Evolutionary conservation across 345 rosid species (phyloP).

Genomic region (Boechera stricta): DNA sequence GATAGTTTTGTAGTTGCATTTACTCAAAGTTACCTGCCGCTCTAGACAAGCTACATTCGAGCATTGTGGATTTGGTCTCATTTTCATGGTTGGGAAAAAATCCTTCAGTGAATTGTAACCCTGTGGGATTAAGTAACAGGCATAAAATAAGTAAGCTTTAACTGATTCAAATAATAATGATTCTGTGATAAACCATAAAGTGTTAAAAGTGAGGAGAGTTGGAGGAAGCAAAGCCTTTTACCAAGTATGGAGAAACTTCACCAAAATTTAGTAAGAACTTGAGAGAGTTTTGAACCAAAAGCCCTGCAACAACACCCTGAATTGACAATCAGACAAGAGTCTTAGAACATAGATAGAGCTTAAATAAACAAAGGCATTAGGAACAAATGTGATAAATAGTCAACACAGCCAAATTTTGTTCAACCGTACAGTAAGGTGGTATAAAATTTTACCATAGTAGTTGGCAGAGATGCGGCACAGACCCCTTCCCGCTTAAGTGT

Average conservation of each 20-base stretch:
- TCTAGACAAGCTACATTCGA: constrained; percentile 85
- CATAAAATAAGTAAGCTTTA: neutral
- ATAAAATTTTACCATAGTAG: constrained; percentile 73
- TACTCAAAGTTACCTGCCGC: constrained; percentile 68
- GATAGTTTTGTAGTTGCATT: neutral
- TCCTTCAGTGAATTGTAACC: constrained; percentile 97
- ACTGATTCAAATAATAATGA: constrained; percentile 14
- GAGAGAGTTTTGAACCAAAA: constrained; percentile 87
- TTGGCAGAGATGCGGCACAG: constrained; percentile 95
- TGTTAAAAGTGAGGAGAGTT: constrained; percentile 14
- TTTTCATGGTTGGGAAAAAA: constrained; percentile 93
- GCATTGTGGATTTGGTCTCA: constrained; percentile 97
- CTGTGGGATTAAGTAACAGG: constrained; percentile 54
- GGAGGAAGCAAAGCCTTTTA: constrained; percentile 45
- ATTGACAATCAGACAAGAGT: constrained; percentile 31
- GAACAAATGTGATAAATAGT: neutral
- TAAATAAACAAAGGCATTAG: constrained; percentile 11
- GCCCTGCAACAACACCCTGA: constrained; percentile 98
- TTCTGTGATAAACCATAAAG: constrained; percentile 6
- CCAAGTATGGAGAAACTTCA: constrained; percentile 87
- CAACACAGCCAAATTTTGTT: constrained; percentile 17
- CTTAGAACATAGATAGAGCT: constrained; percentile 14
- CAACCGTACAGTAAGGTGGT: neutral
- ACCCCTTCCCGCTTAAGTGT: constrained; percentile 96
- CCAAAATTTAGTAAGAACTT: constrained; percentile 87